Percentiles rank a stretch among this genome's conserved stretches.
Evolutionary conservation across 257 asterid species (phyloP).

Genomic region (Craterostigma plantagineum): DNA sequence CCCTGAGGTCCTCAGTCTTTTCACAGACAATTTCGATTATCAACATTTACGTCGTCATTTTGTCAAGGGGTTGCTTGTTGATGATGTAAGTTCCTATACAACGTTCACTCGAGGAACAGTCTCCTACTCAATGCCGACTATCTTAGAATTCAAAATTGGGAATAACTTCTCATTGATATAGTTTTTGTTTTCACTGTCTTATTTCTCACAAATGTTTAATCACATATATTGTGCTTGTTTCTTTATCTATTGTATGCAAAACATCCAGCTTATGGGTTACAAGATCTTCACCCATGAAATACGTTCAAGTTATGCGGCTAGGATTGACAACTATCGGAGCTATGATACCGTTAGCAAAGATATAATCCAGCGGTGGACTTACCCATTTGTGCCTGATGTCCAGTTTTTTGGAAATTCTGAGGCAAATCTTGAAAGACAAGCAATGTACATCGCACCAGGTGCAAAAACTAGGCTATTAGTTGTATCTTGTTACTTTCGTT

Average conservation of each 20-base stretch:
- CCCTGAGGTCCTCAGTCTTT: constrained; percentile 86
- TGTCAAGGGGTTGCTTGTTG: constrained; percentile 86
- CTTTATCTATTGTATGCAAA: constrained; percentile 1
- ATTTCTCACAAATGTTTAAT: too few species aligned
- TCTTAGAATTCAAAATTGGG: too few species aligned
- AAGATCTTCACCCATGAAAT: constrained; percentile 85
- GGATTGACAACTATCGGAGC: constrained; percentile 85
- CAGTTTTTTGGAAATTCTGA: constrained; percentile 45
- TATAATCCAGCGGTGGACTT: constrained; percentile 90
- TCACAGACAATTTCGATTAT: constrained; percentile 96
- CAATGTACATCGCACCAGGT: constrained; percentile 81
- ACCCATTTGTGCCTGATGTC: constrained; percentile 89
- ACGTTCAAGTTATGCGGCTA: constrained; percentile 85
- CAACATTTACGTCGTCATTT: constrained; percentile 95
- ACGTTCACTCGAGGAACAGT: neutral
- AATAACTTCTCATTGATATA: too few species aligned
- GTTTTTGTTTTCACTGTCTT: too few species aligned
- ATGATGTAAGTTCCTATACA: constrained; percentile 49
- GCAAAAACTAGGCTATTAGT: neutral
- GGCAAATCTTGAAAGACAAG: constrained; percentile 58
- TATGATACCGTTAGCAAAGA: constrained; percentile 87
- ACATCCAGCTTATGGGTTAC: constrained; percentile 80
- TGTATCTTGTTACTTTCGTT: too few species aligned
- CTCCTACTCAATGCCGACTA: too few species aligned
- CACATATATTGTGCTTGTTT: neutral